phyloP scores from a whole-genome alignment of 2,329 filamentous ascomycete species.

The Aspergillus fischeri region DNA sequence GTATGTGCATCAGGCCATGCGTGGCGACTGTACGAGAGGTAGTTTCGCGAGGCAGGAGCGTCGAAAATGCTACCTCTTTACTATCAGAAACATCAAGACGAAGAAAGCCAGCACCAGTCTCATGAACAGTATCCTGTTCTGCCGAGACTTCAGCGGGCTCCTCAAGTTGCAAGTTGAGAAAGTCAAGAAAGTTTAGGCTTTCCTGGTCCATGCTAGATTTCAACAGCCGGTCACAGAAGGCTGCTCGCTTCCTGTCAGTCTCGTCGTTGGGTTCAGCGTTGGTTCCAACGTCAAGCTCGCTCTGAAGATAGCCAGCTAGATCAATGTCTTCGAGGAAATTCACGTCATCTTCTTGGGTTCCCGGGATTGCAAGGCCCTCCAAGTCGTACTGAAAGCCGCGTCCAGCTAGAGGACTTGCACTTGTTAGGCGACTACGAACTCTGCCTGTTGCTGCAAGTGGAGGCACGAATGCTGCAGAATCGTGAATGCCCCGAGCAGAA shows the following conservation, averaged over 20 bases:
- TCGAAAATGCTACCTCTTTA: slow-evolving; percentile 58
- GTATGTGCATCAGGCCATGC: slow-evolving; percentile 71
- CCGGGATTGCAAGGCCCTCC: slow-evolving; percentile 20
- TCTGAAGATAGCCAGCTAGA: slow-evolving; percentile 30
- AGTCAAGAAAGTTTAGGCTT: slow-evolving; percentile 60
- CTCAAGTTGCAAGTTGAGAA: slow-evolving; percentile 50
- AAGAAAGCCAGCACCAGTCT: not conserved
- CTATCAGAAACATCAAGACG: not conserved
- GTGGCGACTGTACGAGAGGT: slow-evolving; percentile 61
- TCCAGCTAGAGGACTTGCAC: slow-evolving; percentile 59
- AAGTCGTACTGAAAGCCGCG: slow-evolving; percentile 39
- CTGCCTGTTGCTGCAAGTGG: slow-evolving; percentile 30
- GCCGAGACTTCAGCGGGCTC: slow-evolving; percentile 9
- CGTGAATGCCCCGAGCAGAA: slow-evolving; percentile 20
- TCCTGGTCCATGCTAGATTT: slow-evolving; percentile 54
- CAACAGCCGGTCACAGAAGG: slow-evolving; percentile 41
- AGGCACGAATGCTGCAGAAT: slow-evolving; percentile 16
- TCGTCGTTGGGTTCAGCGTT: slow-evolving; percentile 2
- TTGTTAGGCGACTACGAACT: slow-evolving; percentile 51
- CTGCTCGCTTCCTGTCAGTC: slow-evolving; percentile 36
- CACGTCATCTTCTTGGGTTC: slow-evolving; percentile 18
- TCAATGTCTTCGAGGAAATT: slow-evolving; percentile 25
- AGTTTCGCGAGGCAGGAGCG: slow-evolving; percentile 58
- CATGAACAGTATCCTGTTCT: slow-evolving; percentile 12
- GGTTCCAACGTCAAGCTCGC: slow-evolving; percentile 24